A percentile compares a stretch with the other conserved stretches of the same genome.
Conservation (phyloP, 1,284 basidiomycete species). For the Coniferiporia sulphurascens region DNA sequence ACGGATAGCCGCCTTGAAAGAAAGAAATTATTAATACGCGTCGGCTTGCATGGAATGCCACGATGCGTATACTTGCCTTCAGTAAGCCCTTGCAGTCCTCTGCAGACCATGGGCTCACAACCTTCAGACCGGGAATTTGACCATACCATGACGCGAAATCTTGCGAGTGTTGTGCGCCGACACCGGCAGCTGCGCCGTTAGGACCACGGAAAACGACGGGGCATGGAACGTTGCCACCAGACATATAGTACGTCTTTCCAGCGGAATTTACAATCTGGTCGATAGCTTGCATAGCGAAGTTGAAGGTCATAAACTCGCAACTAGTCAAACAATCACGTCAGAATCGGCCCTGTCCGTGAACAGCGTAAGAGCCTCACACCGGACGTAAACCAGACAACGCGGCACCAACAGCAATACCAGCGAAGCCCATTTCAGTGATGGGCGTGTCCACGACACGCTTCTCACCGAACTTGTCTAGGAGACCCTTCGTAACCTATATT, state of each 20-base stretch:
- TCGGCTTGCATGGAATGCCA: not conserved
- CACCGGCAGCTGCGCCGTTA: slow-evolving; percentile 97
- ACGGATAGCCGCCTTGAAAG: slow-evolving; percentile 80
- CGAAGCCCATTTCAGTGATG: slow-evolving; percentile 99
- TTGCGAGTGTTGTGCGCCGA: slow-evolving; percentile 91
- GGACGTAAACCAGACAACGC: slow-evolving; percentile 93
- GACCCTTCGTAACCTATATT: slow-evolving; percentile 95
- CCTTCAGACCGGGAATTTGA: slow-evolving; percentile 83
- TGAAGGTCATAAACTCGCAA: slow-evolving; percentile 99
- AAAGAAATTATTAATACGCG: slow-evolving; percentile 2
- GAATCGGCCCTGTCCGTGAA: slow-evolving; percentile 8
- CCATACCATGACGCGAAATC: slow-evolving; percentile 96
- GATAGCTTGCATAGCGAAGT: slow-evolving; percentile 96
- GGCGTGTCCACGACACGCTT: slow-evolving; percentile 98
- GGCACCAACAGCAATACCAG: slow-evolving; percentile 93
- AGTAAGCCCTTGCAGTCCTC: slow-evolving; percentile 98
- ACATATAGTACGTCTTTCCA: slow-evolving; percentile 99
- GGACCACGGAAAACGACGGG: slow-evolving; percentile 99
- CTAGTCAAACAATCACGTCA: slow-evolving; percentile 34
- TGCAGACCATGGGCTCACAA: slow-evolving; percentile 94
- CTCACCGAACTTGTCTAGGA: slow-evolving; percentile 99
- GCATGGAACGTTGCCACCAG: slow-evolving; percentile 95
- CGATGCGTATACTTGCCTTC: slow-evolving; percentile 54
- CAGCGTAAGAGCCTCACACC: slow-evolving; percentile 47
- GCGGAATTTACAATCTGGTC: slow-evolving; percentile 99